phyloP scores from a whole-genome alignment of 805 yeast species.

The Saccharomycopsis synnaedendra region DNA sequence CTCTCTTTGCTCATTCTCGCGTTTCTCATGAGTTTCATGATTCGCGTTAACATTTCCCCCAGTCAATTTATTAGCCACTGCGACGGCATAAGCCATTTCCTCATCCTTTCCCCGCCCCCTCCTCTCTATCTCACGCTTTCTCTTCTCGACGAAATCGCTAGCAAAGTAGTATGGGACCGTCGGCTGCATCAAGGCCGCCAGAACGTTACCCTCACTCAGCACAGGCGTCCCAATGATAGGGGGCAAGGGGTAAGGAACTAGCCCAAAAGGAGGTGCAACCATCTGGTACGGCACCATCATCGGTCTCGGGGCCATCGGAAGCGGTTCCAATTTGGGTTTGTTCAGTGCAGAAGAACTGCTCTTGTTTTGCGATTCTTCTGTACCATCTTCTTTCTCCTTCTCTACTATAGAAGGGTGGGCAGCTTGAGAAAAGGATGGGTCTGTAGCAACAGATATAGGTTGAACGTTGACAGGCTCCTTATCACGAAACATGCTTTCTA shows the following conservation, averaged over 20 bases:
- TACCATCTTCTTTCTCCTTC: no score
- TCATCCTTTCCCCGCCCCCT: neutral
- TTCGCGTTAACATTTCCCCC: no score
- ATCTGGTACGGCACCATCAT: neutral
- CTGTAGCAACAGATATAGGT: no score
- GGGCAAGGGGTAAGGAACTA: neutral
- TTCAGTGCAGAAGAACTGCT: no score
- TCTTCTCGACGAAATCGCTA: constrained; percentile 25
- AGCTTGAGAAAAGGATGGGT: no score
- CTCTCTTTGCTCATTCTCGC: no score
- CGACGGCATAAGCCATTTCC: neutral
- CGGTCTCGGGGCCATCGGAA: neutral
- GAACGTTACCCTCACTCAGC: neutral
- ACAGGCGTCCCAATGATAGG: constrained; percentile 3
- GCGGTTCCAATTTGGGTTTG: no score
- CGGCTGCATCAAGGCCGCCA: constrained; percentile 9
- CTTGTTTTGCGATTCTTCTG: no score
- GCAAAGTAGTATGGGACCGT: constrained; percentile 15
- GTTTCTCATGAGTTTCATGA: no score
- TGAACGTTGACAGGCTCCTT: no score
- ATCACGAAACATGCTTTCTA: constrained; percentile 7
- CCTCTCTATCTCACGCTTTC: neutral
- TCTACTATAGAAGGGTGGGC: no score
- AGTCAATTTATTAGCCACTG: no score
- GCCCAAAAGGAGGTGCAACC: neutral